A percentile compares a stretch with the other conserved stretches of the same genome.
Evolutionary conservation across 1,284 basidiomycete species (phyloP).

Genomic region (Gymnopus androsaceus): DNA sequence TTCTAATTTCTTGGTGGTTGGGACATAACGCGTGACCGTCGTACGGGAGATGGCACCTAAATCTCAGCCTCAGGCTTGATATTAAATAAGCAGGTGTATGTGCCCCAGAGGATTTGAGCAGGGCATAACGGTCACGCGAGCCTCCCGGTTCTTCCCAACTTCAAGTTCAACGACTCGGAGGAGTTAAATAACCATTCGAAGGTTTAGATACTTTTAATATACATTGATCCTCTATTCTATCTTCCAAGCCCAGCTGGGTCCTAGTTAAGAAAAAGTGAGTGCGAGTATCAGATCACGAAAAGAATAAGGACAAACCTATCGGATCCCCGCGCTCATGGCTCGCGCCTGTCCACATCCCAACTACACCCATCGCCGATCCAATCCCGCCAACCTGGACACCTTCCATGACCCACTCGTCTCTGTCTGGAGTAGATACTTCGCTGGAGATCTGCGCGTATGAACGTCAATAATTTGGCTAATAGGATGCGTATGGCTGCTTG

Average conservation of each 20-base stretch:
- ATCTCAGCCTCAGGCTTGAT: no score
- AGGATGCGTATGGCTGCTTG: neutral
- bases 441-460: slow-evolving; percentile 29
- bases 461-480: slow-evolving; percentile 9
- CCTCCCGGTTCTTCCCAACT: no score
- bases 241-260: slow-evolving; percentile 63
- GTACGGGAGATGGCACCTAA: no score
- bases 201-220: no score
- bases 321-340: slow-evolving; percentile 50
- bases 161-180: no score
- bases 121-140: no score
- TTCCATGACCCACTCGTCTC: slow-evolving; percentile 53
- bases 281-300: neutral
- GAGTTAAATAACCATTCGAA: no score
- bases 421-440: slow-evolving; percentile 25
- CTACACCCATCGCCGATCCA: slow-evolving; percentile 50
- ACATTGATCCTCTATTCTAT: slow-evolving; percentile 25
- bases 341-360: slow-evolving; percentile 62
- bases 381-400: slow-evolving; percentile 57
- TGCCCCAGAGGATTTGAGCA: no score
- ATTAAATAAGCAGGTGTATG: no score
- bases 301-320: slow-evolving; percentile 37
- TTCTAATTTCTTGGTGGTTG: no score
- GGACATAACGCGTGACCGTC: no score
- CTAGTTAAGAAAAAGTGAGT: slow-evolving; percentile 35